A percentile compares a stretch with the other conserved stretches of the same genome.
phyloP scores from a whole-genome alignment of 768 basidiomycete species.

The Myochromella boudieri region DNA sequence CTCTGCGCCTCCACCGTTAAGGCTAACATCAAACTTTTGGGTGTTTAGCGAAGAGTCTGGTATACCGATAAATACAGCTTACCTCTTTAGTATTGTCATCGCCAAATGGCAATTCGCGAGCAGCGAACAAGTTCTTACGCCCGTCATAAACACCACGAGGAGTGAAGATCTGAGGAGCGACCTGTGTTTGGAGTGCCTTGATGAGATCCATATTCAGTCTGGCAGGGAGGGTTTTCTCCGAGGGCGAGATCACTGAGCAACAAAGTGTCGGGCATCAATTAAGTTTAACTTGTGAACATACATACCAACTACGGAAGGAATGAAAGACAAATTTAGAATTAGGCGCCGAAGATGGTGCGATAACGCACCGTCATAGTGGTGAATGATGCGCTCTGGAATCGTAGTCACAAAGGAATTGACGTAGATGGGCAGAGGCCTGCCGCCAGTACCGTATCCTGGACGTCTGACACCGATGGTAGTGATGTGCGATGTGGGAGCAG shows the following conservation, averaged over 20 bases:
- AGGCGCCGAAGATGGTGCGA: slow-evolving; percentile 1
- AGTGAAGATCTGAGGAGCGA: slow-evolving; percentile 66
- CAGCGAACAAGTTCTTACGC: slow-evolving; percentile 71
- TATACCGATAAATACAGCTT: slow-evolving; percentile 10
- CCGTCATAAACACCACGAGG: slow-evolving; percentile 79
- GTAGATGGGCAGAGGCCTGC: slow-evolving; percentile 36
- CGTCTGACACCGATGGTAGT: slow-evolving; percentile 68
- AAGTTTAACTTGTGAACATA: slow-evolving; percentile 9
- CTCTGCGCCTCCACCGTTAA: slow-evolving; percentile 36
- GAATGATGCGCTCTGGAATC: slow-evolving; percentile 62
- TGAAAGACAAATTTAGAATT: not conserved
- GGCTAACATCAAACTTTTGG: slow-evolving; percentile 59
- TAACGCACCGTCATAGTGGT: slow-evolving; percentile 76
- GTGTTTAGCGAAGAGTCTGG: slow-evolving; percentile 7
- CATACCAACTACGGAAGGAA: slow-evolving; percentile 40
- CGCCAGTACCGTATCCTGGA: slow-evolving; percentile 60
- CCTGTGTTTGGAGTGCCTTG: slow-evolving; percentile 53
- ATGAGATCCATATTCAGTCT: slow-evolving; percentile 73
- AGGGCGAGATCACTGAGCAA: slow-evolving; percentile 57
- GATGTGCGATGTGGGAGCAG: slow-evolving; percentile 35
- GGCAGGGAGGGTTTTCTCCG: slow-evolving; percentile 68
- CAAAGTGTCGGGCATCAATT: slow-evolving; percentile 1
- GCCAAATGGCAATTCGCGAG: slow-evolving; percentile 61
- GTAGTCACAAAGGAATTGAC: slow-evolving; percentile 67
- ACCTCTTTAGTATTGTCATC: slow-evolving; percentile 52